Percentiles rank a stretch among this genome's conserved stretches.
These are phyloP conservation scores for Fusarium floridanum DNA, from an alignment of 2,329 filamentous ascomycete genomes.

Conservation along the genomic window DNA sequence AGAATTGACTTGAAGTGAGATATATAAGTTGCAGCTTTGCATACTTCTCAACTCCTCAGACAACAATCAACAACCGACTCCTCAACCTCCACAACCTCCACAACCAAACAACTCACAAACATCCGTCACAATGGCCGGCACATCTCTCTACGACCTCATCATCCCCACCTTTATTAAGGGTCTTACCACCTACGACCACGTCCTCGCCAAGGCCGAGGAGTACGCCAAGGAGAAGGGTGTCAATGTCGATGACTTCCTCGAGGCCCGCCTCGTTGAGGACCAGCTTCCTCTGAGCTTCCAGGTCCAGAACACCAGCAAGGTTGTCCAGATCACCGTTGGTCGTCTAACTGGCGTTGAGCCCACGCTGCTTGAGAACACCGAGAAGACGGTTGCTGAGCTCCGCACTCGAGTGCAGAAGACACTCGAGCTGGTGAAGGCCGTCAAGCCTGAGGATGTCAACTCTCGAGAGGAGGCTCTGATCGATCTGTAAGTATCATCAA, in stretches of 20 bases:
- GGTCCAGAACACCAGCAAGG: constrained; percentile 35
- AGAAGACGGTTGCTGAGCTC: constrained; percentile 32
- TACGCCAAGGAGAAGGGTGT: constrained; percentile 35
- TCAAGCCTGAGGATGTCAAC: constrained; percentile 26
- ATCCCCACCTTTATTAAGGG: constrained; percentile 32
- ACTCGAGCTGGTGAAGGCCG: constrained; percentile 17
- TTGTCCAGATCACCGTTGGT: constrained; percentile 22
- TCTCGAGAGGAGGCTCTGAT: constrained; percentile 23
- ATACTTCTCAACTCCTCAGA: background rate
- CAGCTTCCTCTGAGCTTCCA: constrained; percentile 37
- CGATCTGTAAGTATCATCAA: constrained; percentile 6
- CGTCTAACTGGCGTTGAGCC: constrained; percentile 35
- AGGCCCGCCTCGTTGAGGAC: constrained; percentile 36
- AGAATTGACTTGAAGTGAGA: background rate
- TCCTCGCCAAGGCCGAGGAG: constrained; percentile 37
- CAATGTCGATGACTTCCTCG: constrained; percentile 24
- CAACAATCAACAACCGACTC: background rate
- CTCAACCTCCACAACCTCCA: constrained; percentile 3
- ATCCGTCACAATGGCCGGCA: constrained; percentile 19
- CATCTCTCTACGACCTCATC: constrained; percentile 31
- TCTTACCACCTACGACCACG: constrained; percentile 29
- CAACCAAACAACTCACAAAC: background rate
- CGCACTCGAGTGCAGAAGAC: constrained; percentile 33
- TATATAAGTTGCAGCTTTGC: background rate
- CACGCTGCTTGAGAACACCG: constrained; percentile 15